These are phyloP conservation scores for Tanozyma kutaoensis DNA, from an alignment of 805 yeast genomes.

Conservation along the genomic window DNA sequence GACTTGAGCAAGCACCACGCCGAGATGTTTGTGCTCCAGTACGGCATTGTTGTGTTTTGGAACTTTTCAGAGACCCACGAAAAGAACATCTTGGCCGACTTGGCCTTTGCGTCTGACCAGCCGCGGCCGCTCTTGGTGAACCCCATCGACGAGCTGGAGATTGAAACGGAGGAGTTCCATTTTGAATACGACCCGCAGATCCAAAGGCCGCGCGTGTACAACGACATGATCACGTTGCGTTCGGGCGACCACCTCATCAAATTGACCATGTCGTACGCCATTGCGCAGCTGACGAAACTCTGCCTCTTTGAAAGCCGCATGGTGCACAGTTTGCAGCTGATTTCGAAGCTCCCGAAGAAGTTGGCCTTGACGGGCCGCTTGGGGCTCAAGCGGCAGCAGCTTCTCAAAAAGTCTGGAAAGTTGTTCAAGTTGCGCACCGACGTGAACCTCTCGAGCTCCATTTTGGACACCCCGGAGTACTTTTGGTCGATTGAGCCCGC, in stretches of 20 bases:
- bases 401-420: constrained; percentile 80
- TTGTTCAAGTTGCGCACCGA: constrained; percentile 85
- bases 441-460: constrained; percentile 81
- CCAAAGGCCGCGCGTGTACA: constrained; percentile 66
- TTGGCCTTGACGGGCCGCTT: constrained; percentile 82
- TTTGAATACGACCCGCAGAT: constrained; percentile 56
- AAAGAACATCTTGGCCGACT: constrained; percentile 83
- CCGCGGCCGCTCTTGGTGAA: constrained; percentile 42
- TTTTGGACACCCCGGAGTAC: constrained; percentile 89
- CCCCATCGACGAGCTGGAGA: constrained; percentile 76
- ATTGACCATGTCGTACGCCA: constrained; percentile 87
- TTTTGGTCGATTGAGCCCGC: constrained; percentile 96
- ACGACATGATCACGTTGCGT: constrained; percentile 85
- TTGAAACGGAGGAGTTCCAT: constrained; percentile 82
- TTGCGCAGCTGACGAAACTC: constrained; percentile 89
- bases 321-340: constrained; percentile 70
- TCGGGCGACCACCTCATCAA: constrained; percentile 90
- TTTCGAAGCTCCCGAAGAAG: constrained; percentile 80
- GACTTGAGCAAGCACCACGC: constrained; percentile 54
- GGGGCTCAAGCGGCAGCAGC: constrained; percentile 74
- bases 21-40: constrained; percentile 78
- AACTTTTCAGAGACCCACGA: constrained; percentile 88
- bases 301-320: constrained; percentile 87
- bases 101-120: constrained; percentile 49
- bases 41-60: constrained; percentile 98